Conservation (phyloP, 495 filamentous ascomycete species). For the Cetradonia linearis region DNA sequence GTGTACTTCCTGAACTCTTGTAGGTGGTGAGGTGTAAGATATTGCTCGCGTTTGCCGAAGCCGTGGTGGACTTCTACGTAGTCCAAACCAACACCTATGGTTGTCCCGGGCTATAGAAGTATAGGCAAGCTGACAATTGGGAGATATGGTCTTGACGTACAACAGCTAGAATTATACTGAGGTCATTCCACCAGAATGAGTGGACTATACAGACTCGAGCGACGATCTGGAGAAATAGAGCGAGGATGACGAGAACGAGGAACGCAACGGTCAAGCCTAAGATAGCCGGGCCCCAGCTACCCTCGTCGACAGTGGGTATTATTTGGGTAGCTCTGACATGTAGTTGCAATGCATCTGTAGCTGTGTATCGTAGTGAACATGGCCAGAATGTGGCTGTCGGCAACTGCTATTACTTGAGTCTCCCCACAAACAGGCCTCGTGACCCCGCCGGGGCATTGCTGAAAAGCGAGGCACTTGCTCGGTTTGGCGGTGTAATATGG, state of each 20-base stretch:
- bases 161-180: conserved; percentile 23
- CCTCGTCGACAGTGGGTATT: conserved; percentile 7
- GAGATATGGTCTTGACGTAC: conserved; percentile 8
- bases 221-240: conserved; percentile 20
- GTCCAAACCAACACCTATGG: conserved; percentile 22
- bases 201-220: conserved; percentile 23
- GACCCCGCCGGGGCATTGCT: not conserved
- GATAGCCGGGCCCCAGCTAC: conserved; percentile 23
- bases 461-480: not conserved
- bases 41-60: conserved; percentile 23
- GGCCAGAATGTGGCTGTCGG: not conserved
- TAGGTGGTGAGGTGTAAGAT: conserved; percentile 12
- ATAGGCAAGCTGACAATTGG: not conserved
- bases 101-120: conserved; percentile 18
- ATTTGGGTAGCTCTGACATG: not conserved
- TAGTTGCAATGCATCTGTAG: not conserved
- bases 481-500: not conserved
- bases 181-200: conserved; percentile 24
- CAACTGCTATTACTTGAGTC: not conserved
- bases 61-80: conserved; percentile 23
- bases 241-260: conserved; percentile 20
- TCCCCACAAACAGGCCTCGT: not conserved
- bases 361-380: not conserved
- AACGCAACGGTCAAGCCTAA: conserved; percentile 18
- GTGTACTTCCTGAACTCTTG: conserved; percentile 23